Conservation (phyloP, 805 yeast species). For the Nakazawaea molendinolei region DNA sequence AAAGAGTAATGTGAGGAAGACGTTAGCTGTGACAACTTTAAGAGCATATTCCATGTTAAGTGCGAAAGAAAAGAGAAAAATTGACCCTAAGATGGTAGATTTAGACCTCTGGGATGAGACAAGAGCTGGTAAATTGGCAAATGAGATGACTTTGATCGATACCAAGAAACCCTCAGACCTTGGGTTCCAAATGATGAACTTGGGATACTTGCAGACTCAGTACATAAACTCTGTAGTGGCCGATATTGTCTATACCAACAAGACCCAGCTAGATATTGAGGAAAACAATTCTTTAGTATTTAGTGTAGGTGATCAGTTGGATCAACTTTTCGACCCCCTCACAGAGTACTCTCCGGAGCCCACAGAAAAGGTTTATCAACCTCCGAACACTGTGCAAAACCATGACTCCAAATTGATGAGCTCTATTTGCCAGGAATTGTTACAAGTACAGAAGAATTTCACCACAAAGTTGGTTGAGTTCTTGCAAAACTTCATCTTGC, state of each 20-base stretch:
- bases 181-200: constrained; percentile 47
- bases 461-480: constrained; percentile 68
- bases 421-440: constrained; percentile 59
- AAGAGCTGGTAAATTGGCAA: constrained; percentile 75
- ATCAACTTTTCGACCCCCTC: constrained; percentile 82
- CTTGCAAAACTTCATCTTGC: constrained; percentile 72
- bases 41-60: constrained; percentile 59
- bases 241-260: constrained; percentile 69
- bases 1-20: constrained; percentile 56
- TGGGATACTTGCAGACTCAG: constrained; percentile 52
- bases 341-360: constrained; percentile 90
- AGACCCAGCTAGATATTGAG: constrained; percentile 40
- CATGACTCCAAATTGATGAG: constrained; percentile 26
- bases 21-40: constrained; percentile 69
- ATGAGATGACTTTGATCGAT: constrained; percentile 49
- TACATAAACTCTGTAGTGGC: constrained; percentile 45
- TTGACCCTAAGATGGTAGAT: constrained; percentile 17
- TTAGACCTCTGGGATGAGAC: constrained; percentile 67
- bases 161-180: constrained; percentile 47
- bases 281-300: constrained; percentile 72
- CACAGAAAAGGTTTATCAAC: constrained; percentile 61
- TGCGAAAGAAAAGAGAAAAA: constrained; percentile 18
- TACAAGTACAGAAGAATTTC: constrained; percentile 66
- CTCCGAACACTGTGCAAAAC: constrained; percentile 37
- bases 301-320: constrained; percentile 77